Evolutionary conservation across 306 rosid genomes (phyloP).

Genomic region (Quercus parvula): DNA sequence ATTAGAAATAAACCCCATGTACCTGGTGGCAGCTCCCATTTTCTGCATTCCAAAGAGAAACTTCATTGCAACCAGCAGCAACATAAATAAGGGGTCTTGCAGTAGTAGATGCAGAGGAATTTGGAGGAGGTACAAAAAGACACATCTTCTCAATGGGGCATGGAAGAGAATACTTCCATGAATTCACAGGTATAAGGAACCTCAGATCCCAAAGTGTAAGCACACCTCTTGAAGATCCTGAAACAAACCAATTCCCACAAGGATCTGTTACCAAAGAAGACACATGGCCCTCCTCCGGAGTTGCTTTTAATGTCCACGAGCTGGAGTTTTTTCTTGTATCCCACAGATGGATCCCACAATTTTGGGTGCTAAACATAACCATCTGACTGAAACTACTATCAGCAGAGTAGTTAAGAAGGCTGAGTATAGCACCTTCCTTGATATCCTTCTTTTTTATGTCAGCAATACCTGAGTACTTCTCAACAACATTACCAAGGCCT

Average conservation of each 20-base stretch:
- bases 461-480: slow-evolving; percentile 91
- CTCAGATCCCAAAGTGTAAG: slow-evolving; percentile 98
- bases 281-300: slow-evolving; percentile 87
- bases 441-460: slow-evolving; percentile 85
- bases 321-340: slow-evolving; percentile 76
- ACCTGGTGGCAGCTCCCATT: slow-evolving; percentile 98
- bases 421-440: slow-evolving; percentile 87
- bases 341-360: slow-evolving; percentile 95
- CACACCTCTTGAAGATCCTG: slow-evolving; percentile 92
- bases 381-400: slow-evolving; percentile 53
- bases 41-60: slow-evolving; percentile 99
- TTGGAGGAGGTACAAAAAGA: slow-evolving; percentile 78
- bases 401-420: slow-evolving; percentile 58
- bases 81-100: slow-evolving; percentile 93
- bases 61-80: slow-evolving; percentile 94
- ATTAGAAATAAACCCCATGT: slow-evolving; percentile 20
- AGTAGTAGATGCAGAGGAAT: slow-evolving; percentile 61
- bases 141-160: slow-evolving; percentile 92
- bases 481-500: slow-evolving; percentile 85
- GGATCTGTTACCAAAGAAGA: slow-evolving; percentile 73
- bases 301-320: slow-evolving; percentile 73
- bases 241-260: slow-evolving; percentile 92
- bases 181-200: slow-evolving; percentile 81
- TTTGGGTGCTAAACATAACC: slow-evolving; percentile 91
- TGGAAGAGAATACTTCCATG: slow-evolving; percentile 80